phyloP scores from a whole-genome alignment of 164 flowering plant species.

The Protea cynaroides region DNA sequence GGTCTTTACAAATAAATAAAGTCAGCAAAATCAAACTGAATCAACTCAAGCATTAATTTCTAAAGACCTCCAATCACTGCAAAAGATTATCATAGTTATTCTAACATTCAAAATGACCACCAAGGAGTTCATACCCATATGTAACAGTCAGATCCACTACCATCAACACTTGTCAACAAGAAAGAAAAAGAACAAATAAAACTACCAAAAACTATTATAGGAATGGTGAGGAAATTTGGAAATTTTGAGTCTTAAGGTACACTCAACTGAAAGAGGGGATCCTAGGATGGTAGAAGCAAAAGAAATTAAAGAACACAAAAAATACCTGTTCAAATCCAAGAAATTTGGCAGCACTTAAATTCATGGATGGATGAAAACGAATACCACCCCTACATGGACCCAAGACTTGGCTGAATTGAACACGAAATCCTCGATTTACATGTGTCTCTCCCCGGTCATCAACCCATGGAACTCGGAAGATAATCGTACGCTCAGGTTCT shows the following conservation, averaged over 20 bases:
- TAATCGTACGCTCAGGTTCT: slow-evolving; percentile 88
- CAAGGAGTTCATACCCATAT: no score
- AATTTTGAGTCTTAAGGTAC: background rate
- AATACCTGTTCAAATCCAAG: slow-evolving; percentile 93
- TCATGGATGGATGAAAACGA: slow-evolving; percentile 88
- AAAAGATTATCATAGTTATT: no score
- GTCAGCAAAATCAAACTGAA: no score
- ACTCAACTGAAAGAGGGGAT: background rate
- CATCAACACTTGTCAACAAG: no score
- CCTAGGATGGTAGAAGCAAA: background rate
- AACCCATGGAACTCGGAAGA: slow-evolving; percentile 97
- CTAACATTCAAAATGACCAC: no score
- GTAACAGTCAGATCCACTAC: no score
- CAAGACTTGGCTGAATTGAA: slow-evolving; percentile 84
- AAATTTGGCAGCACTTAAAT: slow-evolving; percentile 85
- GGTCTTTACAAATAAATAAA: no score
- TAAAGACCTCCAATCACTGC: no score
- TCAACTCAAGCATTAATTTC: no score
- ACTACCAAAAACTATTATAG: background rate
- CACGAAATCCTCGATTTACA: slow-evolving; percentile 89
- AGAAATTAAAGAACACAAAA: background rate
- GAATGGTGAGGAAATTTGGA: background rate
- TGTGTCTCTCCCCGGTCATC: slow-evolving; percentile 97
- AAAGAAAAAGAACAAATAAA: background rate
- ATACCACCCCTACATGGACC: slow-evolving; percentile 99